Evolutionary conservation across 352 stramenopile species (phyloP), one percentile per base, ranked within the genome.

Genomic region (Thalassiosira allenii): DNA sequence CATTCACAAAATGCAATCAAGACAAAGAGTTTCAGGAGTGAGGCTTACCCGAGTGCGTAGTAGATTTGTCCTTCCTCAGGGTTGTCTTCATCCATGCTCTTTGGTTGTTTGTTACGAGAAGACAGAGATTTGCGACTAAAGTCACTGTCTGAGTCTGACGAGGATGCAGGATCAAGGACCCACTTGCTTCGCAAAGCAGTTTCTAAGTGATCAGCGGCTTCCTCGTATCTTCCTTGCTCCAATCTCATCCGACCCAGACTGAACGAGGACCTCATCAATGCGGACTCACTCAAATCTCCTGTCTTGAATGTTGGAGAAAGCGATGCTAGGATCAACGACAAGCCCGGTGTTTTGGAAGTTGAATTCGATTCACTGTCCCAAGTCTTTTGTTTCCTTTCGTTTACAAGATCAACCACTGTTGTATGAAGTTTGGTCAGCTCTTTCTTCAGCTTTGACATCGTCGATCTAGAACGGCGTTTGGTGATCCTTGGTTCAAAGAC

Each of bases 61-160:
- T 87, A 87, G 17, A 87, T 51, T 72, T 87, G 79, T 12, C 79
- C 73, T 54, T 83, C 79, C 52, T 87, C 79, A 44, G 79, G 79
- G 61, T 83, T 56, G 22, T 87, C 73, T 72, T 87, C 79, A 53
- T 78, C 63, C 40, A 87, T 61, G 32, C 27, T 43, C 37, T 74
- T 80, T 20, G 40, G 20, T 37, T 61, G 62, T 33, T 75, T 52
- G 23, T 75, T 83, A 34, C 67, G 74, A 33, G 32, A 53, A 14
- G 68, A 70, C 17, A 66, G 29, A 68, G 70, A 79, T 37, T 79
- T 73, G 12, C 33, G 58, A 44, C 67, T 81, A 27, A 80, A 74
- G 43, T 80, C 72, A 25, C 72, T 80, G 43, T 87, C 79, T n/a
- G 79, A 87, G 32, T 87, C 79, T 43, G 79, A 87, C 54, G 79